Percentiles rank a stretch among this genome's conserved stretches.
These are phyloP conservation scores for Closterium sp. DNA, from an alignment of 139 green algal genomes.

Conservation along the genomic window DNA sequence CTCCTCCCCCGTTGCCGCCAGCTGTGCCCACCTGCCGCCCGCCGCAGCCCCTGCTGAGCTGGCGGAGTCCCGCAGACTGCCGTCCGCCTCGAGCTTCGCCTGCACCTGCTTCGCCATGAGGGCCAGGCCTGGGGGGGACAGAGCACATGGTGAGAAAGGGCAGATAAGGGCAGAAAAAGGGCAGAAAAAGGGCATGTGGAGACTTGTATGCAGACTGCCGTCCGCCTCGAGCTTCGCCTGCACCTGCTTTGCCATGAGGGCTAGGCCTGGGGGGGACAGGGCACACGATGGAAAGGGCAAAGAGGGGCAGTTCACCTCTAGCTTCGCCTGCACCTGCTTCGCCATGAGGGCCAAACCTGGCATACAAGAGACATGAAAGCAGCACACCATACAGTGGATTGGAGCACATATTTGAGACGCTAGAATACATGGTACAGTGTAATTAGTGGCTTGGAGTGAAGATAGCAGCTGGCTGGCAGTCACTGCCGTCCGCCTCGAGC, in stretches of 20 bases:
- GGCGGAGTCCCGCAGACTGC: background rate
- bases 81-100: background rate
- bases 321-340: background rate
- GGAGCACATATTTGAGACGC: too few relatives aligned
- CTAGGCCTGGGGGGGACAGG: background rate
- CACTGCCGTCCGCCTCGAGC: background rate
- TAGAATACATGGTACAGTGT: background rate
- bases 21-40: background rate
- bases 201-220: background rate
- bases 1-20: background rate
- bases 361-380: background rate
- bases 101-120: conserved; percentile 5
- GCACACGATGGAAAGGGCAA: background rate
- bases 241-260: background rate
- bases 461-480: background rate
- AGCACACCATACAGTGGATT: too few relatives aligned
- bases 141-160: background rate
- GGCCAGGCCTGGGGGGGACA: background rate
- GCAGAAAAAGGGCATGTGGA: background rate
- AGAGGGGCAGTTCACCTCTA: background rate
- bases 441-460: too few relatives aligned
- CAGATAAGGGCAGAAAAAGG: background rate
- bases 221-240: background rate
- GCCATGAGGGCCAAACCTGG: background rate
- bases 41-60: background rate